These are phyloP conservation scores for Xylariaceae sp. DNA, from an alignment of 2,329 filamentous ascomycete species.

Conservation along the genomic window DNA sequence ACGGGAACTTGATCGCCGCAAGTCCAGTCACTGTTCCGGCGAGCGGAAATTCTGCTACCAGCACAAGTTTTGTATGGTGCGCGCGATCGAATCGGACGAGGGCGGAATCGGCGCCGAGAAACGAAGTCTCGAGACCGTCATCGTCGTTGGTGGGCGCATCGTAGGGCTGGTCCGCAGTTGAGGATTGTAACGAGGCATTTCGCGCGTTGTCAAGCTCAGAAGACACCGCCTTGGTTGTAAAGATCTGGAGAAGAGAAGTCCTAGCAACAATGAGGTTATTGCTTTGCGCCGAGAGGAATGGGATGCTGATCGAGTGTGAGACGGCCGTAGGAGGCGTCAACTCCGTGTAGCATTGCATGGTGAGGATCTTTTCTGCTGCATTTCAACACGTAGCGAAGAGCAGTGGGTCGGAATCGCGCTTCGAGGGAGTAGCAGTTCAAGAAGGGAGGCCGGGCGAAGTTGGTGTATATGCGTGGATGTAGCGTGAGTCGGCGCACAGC, in stretches of 20 bases:
- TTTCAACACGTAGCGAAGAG: conserved; percentile 22
- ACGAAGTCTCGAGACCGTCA: conserved; percentile 62
- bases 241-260: conserved; percentile 89
- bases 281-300: conserved; percentile 70
- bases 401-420: not conserved
- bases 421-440: not conserved
- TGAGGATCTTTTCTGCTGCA: conserved; percentile 26
- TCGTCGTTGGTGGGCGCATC: conserved; percentile 55
- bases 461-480: not conserved
- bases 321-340: conserved; percentile 91
- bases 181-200: conserved; percentile 36
- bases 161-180: conserved; percentile 45
- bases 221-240: conserved; percentile 64
- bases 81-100: conserved; percentile 59
- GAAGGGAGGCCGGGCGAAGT: not conserved
- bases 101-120: conserved; percentile 59
- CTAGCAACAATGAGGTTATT: conserved; percentile 88
- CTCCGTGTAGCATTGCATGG: conserved; percentile 97
- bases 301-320: conserved; percentile 75
- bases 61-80: conserved; percentile 70
- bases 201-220: conserved; percentile 55
- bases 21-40: conserved; percentile 82
- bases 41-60: conserved; percentile 79
- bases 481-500: no score
- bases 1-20: conserved; percentile 67